Conservation (phyloP, 139 green algal species). For the Prasinococcaceae sp. region DNA sequence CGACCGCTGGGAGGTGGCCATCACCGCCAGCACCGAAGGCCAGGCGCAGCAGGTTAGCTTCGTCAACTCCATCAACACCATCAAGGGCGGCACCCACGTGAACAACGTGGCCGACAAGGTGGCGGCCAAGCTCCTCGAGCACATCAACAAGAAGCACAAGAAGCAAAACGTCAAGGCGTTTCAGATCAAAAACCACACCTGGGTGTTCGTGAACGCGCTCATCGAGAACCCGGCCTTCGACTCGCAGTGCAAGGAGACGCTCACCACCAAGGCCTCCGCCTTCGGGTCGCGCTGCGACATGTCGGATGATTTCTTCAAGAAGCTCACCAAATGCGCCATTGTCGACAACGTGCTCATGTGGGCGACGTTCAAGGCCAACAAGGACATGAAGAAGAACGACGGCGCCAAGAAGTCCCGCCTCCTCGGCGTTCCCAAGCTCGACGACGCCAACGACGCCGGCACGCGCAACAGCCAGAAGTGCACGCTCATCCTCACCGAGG, state of each 20-base stretch:
- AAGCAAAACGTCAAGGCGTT: conserved; percentile 60
- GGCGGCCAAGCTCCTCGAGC: conserved; percentile 17
- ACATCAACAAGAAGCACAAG: conserved; percentile 1
- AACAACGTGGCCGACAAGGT: conserved; percentile 82
- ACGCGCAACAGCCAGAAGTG: conserved; percentile 64
- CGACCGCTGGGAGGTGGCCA: conserved; percentile 87
- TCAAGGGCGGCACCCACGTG: conserved; percentile 93
- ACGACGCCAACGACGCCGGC: conserved; percentile 95
- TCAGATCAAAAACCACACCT: conserved; percentile 96
- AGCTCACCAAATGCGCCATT: conserved; percentile 50
- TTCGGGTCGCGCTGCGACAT: conserved; percentile 94
- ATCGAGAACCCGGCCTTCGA: conserved; percentile 98
- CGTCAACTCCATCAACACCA: conserved; percentile 93
- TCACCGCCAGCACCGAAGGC: conserved; percentile 67
- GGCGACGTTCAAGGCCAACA: conserved; percentile 75
- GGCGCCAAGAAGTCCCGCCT: conserved; percentile 66
- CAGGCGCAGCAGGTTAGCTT: conserved; percentile 94
- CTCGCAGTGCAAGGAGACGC: conserved; percentile 95
- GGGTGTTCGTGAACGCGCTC: conserved; percentile 93
- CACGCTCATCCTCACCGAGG: conserved; percentile 99
- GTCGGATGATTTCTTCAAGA: conserved; percentile 72
- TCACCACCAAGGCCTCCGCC: conserved; percentile 62
- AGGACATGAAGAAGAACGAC: conserved; percentile 94
- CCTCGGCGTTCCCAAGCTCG: conserved; percentile 87
- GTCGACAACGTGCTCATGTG: conserved; percentile 77